Base-by-base conservation (phyloP, 768 basidiomycete species). In the Clavulina sp. region DNA sequence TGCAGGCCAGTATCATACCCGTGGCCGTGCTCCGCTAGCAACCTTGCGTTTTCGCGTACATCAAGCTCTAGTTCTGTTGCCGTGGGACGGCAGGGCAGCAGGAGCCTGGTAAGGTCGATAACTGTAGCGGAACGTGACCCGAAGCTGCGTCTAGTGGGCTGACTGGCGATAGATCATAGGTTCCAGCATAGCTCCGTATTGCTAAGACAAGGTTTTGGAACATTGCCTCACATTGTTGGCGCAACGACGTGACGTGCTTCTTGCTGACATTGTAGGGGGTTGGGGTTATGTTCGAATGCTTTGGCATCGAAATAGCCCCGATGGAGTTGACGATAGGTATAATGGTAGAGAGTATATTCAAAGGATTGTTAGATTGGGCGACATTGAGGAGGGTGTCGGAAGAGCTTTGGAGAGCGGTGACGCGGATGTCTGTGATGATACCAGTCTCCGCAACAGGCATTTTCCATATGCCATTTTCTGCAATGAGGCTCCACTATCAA, bases 61-160 rank as follows among this genome's bases (percentile, higher is more conserved):
- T n/a, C n/a, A n/a, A n/a, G n/a, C 33, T 50, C 48, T 62, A 80
- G 77, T 64, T 86, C 84, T 5, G 72, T 70, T 58, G 75, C 76
- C 21, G 75, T 78, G 36, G 81, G 81, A 60, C 78, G 84, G 32
- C 81, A 78, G 40, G 97, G 83, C 57, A 70, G 80, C 23, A 96
- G 65, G 32, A 78, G 73, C 65, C 80, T 78, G 50, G 81, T 84
- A 52, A 96, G 80, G 57, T 93, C 93, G 5, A 93, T 89, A 49
- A 96, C 68, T 3, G 84, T 83, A 2, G 74, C 72, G 2, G 87
- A 84, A 95, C 81, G 59, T 97, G 95, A 60, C 88, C 91, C 1
- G 93, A 87, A 4, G 95, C 95, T 4, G 92, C 95, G 60, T 99
- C 95, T 51, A 99, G 72, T 46, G 97, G 68, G 57, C 85, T 88